Percentiles rank a stretch among this genome's conserved stretches.
phyloP scores from a whole-genome alignment of 164 flowering plant genomes.

The Chimonanthus salicifolius region DNA sequence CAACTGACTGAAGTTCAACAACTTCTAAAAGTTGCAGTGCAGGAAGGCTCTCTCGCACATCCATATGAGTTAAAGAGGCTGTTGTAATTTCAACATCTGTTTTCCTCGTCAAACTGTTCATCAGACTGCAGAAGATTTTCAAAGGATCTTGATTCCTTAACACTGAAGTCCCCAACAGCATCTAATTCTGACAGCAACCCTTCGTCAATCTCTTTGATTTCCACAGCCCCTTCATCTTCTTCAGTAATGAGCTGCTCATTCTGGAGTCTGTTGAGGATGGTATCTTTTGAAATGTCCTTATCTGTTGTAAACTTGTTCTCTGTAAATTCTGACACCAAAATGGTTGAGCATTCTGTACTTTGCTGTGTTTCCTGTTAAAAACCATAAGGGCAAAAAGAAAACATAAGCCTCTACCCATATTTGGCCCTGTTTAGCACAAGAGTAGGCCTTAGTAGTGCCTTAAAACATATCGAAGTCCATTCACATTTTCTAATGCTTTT shows the following conservation, averaged over 20 bases:
- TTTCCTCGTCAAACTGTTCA: not conserved
- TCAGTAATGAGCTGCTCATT: not conserved
- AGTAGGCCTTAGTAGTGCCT: not conserved
- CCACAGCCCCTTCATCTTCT: not conserved
- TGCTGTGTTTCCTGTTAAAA: not conserved
- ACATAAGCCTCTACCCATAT: not conserved
- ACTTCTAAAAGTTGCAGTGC: constrained; percentile 15
- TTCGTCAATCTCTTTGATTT: constrained; percentile 2
- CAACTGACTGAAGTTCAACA: constrained; percentile 7
- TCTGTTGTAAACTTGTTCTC: not conserved
- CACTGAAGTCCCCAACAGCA: constrained; percentile 66
- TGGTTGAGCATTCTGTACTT: not conserved
- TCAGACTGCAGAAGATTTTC: not conserved
- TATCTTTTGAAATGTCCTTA: not conserved
- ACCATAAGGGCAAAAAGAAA: not conserved
- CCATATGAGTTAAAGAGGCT: not conserved
- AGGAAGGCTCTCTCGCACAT: constrained; percentile 4
- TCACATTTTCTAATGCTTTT: not conserved
- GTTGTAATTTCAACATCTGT: not conserved
- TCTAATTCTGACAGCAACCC: constrained; percentile 45
- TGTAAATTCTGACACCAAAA: not conserved
- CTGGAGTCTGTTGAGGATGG: not conserved
- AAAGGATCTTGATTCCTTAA: constrained; percentile 19
- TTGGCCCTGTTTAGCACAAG: not conserved
- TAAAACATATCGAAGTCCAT: not conserved